phyloP scores from a whole-genome alignment of 2,329 filamentous ascomycete species.

The Lithohypha guttulata region DNA sequence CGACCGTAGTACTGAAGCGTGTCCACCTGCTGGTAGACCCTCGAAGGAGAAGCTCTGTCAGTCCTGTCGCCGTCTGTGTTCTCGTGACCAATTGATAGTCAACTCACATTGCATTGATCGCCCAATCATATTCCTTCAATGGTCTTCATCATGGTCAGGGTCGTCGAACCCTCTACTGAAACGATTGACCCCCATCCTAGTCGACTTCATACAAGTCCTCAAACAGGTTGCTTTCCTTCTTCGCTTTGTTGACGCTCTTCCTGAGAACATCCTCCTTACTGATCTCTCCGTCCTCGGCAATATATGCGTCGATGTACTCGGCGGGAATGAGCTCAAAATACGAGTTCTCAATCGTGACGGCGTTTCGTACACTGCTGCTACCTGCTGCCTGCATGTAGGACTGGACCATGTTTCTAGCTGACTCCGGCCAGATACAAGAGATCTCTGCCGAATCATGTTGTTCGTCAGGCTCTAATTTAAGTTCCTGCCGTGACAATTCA shows the following conservation, averaged over 20 bases:
- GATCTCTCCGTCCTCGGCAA: constrained; percentile 43
- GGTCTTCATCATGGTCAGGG: no score
- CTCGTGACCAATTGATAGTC: no score
- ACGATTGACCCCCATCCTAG: no score
- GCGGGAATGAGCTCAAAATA: constrained; percentile 53
- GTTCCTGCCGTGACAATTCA: not conserved
- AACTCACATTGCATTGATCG: no score
- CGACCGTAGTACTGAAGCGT: no score
- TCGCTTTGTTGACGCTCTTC: constrained; percentile 20
- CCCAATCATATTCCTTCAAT: no score
- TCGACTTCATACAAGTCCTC: constrained; percentile 12
- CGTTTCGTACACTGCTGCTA: constrained; percentile 10
- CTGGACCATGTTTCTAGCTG: not conserved
- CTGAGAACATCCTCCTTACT: constrained; percentile 18
- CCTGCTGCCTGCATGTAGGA: constrained; percentile 3
- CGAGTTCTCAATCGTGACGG: constrained; percentile 33
- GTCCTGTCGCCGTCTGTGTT: no score
- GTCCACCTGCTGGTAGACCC: no score
- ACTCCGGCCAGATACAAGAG: constrained; percentile 8
- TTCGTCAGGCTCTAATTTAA: constrained; percentile 31
- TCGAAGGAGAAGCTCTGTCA: no score
- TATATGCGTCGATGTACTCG: constrained; percentile 41
- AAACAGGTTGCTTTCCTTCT: constrained; percentile 20
- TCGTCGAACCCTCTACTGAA: no score
- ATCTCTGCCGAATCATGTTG: constrained; percentile 46